phyloP scores from a whole-genome alignment of 2,329 filamentous ascomycete species.

The Cladosporium sp. region DNA sequence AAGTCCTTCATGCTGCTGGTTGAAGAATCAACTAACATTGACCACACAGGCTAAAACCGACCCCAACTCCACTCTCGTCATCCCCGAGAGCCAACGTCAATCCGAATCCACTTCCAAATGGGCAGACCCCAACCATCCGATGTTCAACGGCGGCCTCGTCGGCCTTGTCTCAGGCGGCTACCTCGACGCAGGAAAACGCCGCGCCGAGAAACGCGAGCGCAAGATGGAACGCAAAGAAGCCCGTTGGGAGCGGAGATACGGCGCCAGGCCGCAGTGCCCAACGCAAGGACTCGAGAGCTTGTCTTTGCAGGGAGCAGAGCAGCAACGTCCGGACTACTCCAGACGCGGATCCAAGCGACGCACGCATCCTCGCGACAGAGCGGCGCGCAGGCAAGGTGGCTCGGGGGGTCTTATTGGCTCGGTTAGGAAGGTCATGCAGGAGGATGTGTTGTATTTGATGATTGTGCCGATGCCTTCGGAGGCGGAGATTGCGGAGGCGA shows the following conservation, averaged over 20 bases:
- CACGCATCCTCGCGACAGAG: background rate
- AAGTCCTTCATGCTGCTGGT: background rate
- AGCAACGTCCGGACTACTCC: slow-evolving; percentile 1
- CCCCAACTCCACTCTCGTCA: slow-evolving; percentile 42
- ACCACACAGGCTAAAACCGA: slow-evolving; percentile 43
- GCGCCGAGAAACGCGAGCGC: slow-evolving; percentile 12
- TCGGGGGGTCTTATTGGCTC: slow-evolving; percentile 16
- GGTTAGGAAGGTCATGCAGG: slow-evolving; percentile 27
- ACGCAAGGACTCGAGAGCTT: background rate
- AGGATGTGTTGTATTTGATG: slow-evolving; percentile 53
- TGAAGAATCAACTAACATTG: background rate
- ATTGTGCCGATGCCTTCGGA: slow-evolving; percentile 53
- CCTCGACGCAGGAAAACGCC: slow-evolving; percentile 33
- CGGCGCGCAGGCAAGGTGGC: background rate
- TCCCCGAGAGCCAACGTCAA: slow-evolving; percentile 34
- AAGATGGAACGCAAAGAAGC: slow-evolving; percentile 21
- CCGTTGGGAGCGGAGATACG: slow-evolving; percentile 18
- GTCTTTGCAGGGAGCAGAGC: background rate
- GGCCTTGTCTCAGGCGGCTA: slow-evolving; percentile 50
- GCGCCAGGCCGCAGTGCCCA: background rate
- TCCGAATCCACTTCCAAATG: slow-evolving; percentile 53
- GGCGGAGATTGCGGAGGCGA: slow-evolving; percentile 41
- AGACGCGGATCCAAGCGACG: background rate
- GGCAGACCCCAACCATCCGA: slow-evolving; percentile 54
- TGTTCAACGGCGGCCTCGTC: slow-evolving; percentile 51